Conservation (phyloP, 1,139 yeast species). For the Geotrichum carabidarum region DNA sequence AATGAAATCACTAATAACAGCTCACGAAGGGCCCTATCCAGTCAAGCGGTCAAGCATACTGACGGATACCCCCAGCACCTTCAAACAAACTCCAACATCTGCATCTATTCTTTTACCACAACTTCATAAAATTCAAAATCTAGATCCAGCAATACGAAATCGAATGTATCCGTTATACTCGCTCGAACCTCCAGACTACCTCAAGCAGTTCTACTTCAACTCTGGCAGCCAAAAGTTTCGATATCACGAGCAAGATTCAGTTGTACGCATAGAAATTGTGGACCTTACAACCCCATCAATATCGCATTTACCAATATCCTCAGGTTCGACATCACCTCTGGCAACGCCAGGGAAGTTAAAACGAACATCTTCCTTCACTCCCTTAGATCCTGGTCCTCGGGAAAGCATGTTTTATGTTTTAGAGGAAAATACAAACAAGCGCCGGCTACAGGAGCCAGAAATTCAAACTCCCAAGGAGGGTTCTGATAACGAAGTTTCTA, state of each 20-base stretch:
- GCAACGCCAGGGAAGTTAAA: background rate
- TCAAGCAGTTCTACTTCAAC: constrained; percentile 14
- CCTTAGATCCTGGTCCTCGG: background rate
- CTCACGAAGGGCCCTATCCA: no score
- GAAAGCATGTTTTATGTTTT: constrained; percentile 3
- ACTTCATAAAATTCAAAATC: background rate
- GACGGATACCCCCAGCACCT: background rate
- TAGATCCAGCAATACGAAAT: constrained; percentile 5
- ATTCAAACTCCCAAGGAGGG: constrained; percentile 7
- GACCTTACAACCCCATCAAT: background rate
- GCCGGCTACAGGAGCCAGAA: constrained; percentile 1
- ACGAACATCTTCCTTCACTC: constrained; percentile 7
- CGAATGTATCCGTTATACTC: constrained; percentile 16
- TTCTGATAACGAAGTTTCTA: constrained; percentile 5
- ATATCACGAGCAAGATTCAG: constrained; percentile 2
- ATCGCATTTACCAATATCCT: constrained; percentile 8
- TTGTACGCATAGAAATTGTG: constrained; percentile 3
- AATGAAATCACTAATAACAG: no score
- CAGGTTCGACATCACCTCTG: background rate
- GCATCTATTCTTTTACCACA: constrained; percentile 6
- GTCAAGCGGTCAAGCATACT: constrained; percentile 2
- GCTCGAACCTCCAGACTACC: constrained; percentile 6
- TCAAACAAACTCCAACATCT: constrained; percentile 5
- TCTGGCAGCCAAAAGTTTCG: constrained; percentile 6
- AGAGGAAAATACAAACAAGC: constrained; percentile 5